phyloP scores from a whole-genome alignment of 1,284 basidiomycete species.

The Ceratobasidium sp. region DNA sequence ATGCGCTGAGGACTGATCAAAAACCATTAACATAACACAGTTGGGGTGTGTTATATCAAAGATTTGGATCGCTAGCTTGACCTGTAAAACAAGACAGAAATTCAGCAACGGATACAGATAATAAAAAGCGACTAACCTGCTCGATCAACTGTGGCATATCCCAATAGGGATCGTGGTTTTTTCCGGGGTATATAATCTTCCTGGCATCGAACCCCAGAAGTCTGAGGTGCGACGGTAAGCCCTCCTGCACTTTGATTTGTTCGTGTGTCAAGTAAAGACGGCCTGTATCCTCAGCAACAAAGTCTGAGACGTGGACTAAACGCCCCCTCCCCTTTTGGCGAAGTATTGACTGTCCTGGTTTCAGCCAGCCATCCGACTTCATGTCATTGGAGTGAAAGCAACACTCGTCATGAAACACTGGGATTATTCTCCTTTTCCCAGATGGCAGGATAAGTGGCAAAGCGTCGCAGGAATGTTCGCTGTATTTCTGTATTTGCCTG shows the following conservation, averaged over 20 bases:
- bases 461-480: not conserved
- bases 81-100: not conserved
- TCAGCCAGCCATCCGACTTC: constrained; percentile 38
- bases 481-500: not conserved
- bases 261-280: not conserved
- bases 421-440: constrained; percentile 52
- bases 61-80: constrained; percentile 48
- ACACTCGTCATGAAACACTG: constrained; percentile 55
- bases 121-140: not conserved
- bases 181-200: constrained; percentile 9
- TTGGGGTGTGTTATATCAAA: constrained; percentile 51
- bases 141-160: not conserved
- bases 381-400: constrained; percentile 53
- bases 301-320: not conserved
- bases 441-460: constrained; percentile 47
- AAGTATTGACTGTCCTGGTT: not conserved
- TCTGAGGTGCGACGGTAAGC: not conserved
- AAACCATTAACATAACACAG: constrained; percentile 52
- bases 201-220: not conserved
- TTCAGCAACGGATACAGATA: too few species aligned
- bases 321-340: constrained; percentile 10
- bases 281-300: not conserved
- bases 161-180: constrained; percentile 11
- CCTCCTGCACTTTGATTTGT: not conserved
- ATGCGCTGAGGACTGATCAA: constrained; percentile 55